Percentiles rank a stretch among this genome's conserved stretches.
These are phyloP conservation scores for Echium plantagineum DNA, from an alignment of 257 asterid genomes.

Conservation along the genomic window DNA sequence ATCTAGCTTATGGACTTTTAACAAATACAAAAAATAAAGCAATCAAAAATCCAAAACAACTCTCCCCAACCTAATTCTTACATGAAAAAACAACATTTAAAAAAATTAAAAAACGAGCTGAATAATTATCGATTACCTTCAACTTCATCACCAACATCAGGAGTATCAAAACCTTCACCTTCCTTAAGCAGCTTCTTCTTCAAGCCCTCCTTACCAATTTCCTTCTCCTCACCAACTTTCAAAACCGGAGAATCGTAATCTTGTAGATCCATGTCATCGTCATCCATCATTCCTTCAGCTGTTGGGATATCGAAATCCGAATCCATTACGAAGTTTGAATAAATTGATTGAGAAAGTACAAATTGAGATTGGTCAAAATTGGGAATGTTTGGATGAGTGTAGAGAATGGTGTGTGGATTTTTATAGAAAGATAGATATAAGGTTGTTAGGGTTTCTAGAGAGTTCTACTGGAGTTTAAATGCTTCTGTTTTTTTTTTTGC, in stretches of 20 bases:
- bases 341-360: neutral
- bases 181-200: constrained; percentile 44
- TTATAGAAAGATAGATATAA: neutral
- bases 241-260: constrained; percentile 14
- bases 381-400: too few relatives aligned
- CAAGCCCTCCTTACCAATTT: constrained; percentile 38
- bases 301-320: constrained; percentile 36
- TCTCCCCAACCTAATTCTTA: too few relatives aligned
- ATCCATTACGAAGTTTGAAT: constrained; percentile 13
- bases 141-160: constrained; percentile 46
- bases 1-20: too few relatives aligned
- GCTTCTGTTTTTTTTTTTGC: constrained; percentile 2
- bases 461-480: constrained; percentile 13
- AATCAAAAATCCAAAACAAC: too few relatives aligned
- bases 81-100: too few relatives aligned
- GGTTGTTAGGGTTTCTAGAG: constrained; percentile 18
- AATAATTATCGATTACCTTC: constrained; percentile 17
- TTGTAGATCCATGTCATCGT: constrained; percentile 32
- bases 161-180: constrained; percentile 41
- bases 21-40: too few relatives aligned
- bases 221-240: constrained; percentile 47
- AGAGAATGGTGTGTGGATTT: neutral
- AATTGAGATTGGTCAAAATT: too few relatives aligned
- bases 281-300: constrained; percentile 28
- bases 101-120: too few relatives aligned